A percentile compares a stretch with the other conserved stretches of the same genome.
These are phyloP conservation scores for Myrica gale DNA, from an alignment of 306 rosid species.

Conservation along the genomic window DNA sequence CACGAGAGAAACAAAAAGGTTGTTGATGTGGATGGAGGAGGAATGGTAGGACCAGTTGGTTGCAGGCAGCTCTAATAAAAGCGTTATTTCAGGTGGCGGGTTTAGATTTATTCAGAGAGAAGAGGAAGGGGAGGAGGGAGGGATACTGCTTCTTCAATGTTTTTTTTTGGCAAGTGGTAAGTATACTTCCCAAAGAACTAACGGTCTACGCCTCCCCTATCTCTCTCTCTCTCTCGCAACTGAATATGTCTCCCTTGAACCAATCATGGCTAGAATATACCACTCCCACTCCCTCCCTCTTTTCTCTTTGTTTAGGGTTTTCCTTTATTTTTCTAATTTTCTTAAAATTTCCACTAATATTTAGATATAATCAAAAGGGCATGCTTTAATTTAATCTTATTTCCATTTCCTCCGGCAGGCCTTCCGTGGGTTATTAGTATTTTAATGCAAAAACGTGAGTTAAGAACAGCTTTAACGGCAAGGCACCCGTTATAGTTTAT, in stretches of 20 bases:
- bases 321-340: background rate
- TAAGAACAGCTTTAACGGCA: background rate
- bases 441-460: background rate
- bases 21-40: background rate
- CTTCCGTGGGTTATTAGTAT: background rate
- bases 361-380: background rate
- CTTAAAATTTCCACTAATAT: too few species aligned
- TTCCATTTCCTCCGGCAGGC: background rate
- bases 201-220: conserved; percentile 37
- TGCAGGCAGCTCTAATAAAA: background rate
- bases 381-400: background rate
- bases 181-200: too few species aligned
- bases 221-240: background rate
- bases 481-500: background rate
- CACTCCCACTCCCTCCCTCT: background rate
- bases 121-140: background rate
- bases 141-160: background rate
- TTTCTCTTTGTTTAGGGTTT: background rate
- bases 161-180: too few species aligned
- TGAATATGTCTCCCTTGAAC: conserved; percentile 34
- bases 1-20: background rate
- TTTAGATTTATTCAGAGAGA: background rate
- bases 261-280: conserved; percentile 34
- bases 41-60: background rate
- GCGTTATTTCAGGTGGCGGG: background rate